These are phyloP conservation scores for Linum lewisii DNA, from an alignment of 345 rosid species.

Conservation along the genomic window DNA sequence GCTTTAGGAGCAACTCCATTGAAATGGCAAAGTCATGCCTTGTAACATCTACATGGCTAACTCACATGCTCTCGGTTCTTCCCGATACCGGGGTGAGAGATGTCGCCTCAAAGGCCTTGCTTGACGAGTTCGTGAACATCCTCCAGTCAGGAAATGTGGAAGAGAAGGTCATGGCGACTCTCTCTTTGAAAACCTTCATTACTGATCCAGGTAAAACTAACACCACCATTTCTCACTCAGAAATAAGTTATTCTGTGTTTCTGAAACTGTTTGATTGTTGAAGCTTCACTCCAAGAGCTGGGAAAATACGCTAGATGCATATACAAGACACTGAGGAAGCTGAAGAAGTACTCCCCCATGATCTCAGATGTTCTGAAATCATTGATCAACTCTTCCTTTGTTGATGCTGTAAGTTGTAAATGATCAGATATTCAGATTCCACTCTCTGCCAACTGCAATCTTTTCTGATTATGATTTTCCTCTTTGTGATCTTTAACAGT, in stretches of 20 bases:
- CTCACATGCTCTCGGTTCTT: slow-evolving; percentile 44
- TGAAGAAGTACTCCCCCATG: slow-evolving; percentile 36
- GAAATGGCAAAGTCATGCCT: slow-evolving; percentile 50
- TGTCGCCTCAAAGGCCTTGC: slow-evolving; percentile 38
- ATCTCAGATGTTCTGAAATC: slow-evolving; percentile 47
- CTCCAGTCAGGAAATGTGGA: slow-evolving; percentile 51
- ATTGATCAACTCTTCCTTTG: slow-evolving; percentile 43
- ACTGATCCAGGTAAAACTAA: slow-evolving; percentile 33
- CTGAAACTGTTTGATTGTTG: not conserved
- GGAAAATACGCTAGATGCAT: slow-evolving; percentile 52
- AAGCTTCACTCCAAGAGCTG: slow-evolving; percentile 43
- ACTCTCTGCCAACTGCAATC: not conserved
- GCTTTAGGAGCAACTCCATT: slow-evolving; percentile 50
- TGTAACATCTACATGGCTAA: slow-evolving; percentile 46
- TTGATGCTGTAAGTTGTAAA: slow-evolving; percentile 43
- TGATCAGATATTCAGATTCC: not conserved
- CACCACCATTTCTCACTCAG: not conserved
- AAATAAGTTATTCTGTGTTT: too few species aligned
- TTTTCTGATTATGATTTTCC: not conserved
- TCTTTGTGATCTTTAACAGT: slow-evolving; percentile 18
- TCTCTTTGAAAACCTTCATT: slow-evolving; percentile 49
- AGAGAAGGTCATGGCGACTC: slow-evolving; percentile 53
- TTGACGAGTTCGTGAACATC: slow-evolving; percentile 44
- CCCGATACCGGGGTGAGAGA: slow-evolving; percentile 44
- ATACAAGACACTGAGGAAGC: slow-evolving; percentile 41